A percentile compares a stretch with the other conserved stretches of the same genome.
Evolutionary conservation across 2,329 filamentous ascomycete genomes (phyloP).

Genomic region (Tolypocladium amazonense): DNA sequence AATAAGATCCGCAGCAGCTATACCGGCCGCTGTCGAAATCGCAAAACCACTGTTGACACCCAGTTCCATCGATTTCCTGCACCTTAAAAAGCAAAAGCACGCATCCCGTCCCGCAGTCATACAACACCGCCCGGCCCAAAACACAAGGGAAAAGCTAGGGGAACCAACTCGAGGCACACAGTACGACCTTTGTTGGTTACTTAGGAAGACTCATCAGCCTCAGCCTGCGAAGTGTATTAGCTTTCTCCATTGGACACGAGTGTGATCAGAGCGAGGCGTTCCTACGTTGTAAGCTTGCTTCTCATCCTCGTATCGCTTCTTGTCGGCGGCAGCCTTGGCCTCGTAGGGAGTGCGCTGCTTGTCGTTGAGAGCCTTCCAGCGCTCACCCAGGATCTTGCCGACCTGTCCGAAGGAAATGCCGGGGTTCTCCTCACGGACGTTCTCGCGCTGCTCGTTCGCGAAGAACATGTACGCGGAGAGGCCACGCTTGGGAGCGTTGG

Average conservation of each 20-base stretch:
- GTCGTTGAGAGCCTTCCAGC: slow-evolving; percentile 94
- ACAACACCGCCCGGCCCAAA: slow-evolving; percentile 30
- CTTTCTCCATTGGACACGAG: background rate
- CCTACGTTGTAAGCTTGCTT: slow-evolving; percentile 88
- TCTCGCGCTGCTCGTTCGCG: slow-evolving; percentile 97
- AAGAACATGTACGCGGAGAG: slow-evolving; percentile 99
- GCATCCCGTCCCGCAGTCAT: slow-evolving; percentile 28
- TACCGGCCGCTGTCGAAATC: slow-evolving; percentile 17
- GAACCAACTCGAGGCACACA: slow-evolving; percentile 2
- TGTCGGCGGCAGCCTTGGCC: slow-evolving; percentile 91
- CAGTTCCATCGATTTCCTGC: slow-evolving; percentile 22
- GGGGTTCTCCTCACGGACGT: slow-evolving; percentile 96
- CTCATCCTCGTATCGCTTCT: slow-evolving; percentile 99
- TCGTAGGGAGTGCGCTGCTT: slow-evolving; percentile 92
- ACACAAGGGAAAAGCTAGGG: slow-evolving; percentile 14
- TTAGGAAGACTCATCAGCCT: slow-evolving; percentile 43
- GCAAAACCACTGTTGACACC: slow-evolving; percentile 21
- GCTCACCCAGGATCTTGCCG: slow-evolving; percentile 94
- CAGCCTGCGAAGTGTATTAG: slow-evolving; percentile 35
- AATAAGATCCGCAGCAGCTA: slow-evolving; percentile 14
- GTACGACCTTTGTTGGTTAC: background rate
- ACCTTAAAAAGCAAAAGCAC: slow-evolving; percentile 24
- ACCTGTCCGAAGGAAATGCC: slow-evolving; percentile 98
- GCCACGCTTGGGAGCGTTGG: slow-evolving; percentile 97
- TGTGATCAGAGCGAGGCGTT: slow-evolving; percentile 5